These are phyloP conservation scores for Hibiscus mutabilis DNA, from an alignment of 345 rosid genomes.

Conservation along the genomic window DNA sequence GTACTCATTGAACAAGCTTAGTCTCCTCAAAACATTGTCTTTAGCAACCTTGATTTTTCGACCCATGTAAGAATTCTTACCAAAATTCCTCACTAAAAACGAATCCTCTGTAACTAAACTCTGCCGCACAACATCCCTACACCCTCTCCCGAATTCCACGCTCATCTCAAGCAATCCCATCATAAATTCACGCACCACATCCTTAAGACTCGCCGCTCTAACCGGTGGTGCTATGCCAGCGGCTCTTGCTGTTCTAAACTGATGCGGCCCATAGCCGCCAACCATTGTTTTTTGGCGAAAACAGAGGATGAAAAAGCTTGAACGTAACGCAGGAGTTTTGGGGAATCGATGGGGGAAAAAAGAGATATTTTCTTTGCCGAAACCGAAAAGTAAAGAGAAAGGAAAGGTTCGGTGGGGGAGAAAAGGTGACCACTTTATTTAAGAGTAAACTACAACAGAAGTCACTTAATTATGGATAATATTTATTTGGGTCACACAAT, in stretches of 20 bases:
- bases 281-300: background rate
- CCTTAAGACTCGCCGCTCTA: conserved; percentile 17
- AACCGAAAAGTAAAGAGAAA: background rate
- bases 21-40: conserved; percentile 22
- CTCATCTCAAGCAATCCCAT: conserved; percentile 51
- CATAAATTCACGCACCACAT: conserved; percentile 43
- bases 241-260: background rate
- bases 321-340: background rate
- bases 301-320: background rate
- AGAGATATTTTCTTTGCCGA: background rate
- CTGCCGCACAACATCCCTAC: conserved; percentile 56
- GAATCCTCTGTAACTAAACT: conserved; percentile 48
- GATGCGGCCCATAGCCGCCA: background rate
- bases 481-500: no score
- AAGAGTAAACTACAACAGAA: no score
- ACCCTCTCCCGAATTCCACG: conserved; percentile 52
- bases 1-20: conserved; percentile 33
- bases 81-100: conserved; percentile 33
- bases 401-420: background rate
- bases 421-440: background rate
- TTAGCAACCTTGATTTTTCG: conserved; percentile 28
- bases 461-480: background rate
- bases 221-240: background rate
- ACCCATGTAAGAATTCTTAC: conserved; percentile 32
- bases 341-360: background rate